Base-by-base conservation (phyloP, 176 grass and related monocot species). In the Cocos nucifera region DNA sequence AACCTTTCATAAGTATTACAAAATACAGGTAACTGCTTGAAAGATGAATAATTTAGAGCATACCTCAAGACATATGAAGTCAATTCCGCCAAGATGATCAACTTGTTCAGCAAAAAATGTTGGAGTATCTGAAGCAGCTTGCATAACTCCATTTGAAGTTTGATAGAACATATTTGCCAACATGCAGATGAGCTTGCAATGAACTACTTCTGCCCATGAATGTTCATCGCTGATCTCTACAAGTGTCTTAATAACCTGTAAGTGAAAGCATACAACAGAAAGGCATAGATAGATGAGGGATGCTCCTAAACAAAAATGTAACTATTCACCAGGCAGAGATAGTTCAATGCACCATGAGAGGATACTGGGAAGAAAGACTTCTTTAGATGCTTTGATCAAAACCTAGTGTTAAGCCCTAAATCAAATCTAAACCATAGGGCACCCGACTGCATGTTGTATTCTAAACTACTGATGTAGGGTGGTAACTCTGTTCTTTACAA, bases 61-160 rank as follows among this genome's bases (percentile, higher is more conserved):
- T 51, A 97, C 93, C 87, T 97, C 87, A 67, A 97, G 73, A 84
- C 87, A 92, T 66, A 97, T 88, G 62, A 90, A 92, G 56, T 97
- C 81, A 59, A 97, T 82, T 71, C 93, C 87, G 71, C 87, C 93
- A 83, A 97, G 78, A 68, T 77, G 81, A 75, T 97, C 84, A 52
- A 91, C 76, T 70, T 71, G 76, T 50, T 88, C 73, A 7, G 78
- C 74, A 77, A 78, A 48, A 59, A 91, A 88, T 66, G 29, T 63
- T 19, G 78, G 75, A 69, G 65, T 82, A 54, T 79, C 78, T 66
- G 75, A 57, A 59, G 72, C 48, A 73, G 72, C 70, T 56, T 85
- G 65, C 4, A 49, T n/a, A 82, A 64, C 24, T 70, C 50, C 73
- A 77, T 86, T 82, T 80, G 87, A 80, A 72, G 82, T 69, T 77